phyloP scores from a whole-genome alignment of 257 asterid genomes.

The Penstemon eatonii region DNA sequence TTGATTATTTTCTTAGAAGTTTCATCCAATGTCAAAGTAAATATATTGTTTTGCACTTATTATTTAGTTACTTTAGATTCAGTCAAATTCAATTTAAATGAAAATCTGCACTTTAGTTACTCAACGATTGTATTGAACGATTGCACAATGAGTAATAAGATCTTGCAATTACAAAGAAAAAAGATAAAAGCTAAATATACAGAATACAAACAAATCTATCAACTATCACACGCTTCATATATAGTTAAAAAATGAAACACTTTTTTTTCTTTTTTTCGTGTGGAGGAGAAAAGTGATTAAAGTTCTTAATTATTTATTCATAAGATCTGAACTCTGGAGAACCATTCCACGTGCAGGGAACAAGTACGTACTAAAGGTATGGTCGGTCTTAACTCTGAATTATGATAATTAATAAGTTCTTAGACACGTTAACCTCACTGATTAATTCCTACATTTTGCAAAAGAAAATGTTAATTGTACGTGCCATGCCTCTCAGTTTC shows the following conservation, averaged over 20 bases:
- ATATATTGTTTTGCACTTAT: too few species aligned
- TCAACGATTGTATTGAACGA: too few species aligned
- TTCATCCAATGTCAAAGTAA: too few species aligned
- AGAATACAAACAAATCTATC: slow-evolving; percentile 20
- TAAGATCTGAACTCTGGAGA: slow-evolving; percentile 19
- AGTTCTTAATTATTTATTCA: neutral
- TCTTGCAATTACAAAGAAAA: neutral
- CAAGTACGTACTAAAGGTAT: slow-evolving; percentile 36
- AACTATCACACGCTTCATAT: too few species aligned
- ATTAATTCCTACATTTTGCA: neutral
- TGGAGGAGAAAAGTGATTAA: neutral
- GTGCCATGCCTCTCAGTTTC: slow-evolving; percentile 9
- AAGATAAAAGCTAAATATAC: slow-evolving; percentile 16
- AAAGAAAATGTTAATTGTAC: neutral
- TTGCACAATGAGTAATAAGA: too few species aligned
- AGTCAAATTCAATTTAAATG: too few species aligned
- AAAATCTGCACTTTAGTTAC: too few species aligned
- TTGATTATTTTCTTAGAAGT: too few species aligned
- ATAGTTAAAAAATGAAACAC: too few species aligned
- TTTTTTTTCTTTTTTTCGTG: neutral
- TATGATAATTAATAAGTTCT: slow-evolving; percentile 24
- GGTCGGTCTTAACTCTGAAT: neutral
- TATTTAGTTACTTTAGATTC: too few species aligned
- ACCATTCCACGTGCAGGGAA: slow-evolving; percentile 50
- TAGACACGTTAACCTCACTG: slow-evolving; percentile 25